These are phyloP conservation scores for Cymbomonas tetramitiformis DNA, from an alignment of 139 green algal genomes.

Conservation along the genomic window DNA sequence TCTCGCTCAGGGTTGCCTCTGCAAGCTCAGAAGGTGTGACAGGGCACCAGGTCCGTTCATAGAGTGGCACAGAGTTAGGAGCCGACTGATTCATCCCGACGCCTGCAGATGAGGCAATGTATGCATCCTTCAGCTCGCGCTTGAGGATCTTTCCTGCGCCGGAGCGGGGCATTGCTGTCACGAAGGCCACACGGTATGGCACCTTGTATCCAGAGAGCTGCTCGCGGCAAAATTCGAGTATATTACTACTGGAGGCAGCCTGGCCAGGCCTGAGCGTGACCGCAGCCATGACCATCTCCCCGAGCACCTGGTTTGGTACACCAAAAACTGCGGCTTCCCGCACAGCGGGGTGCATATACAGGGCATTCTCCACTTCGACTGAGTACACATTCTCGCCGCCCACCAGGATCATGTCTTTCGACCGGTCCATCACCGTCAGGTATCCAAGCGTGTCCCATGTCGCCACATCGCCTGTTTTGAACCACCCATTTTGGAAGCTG, in stretches of 20 bases:
- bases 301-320: conserved; percentile 51
- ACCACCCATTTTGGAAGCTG: conserved; percentile 16
- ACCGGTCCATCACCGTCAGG: conserved; percentile 16
- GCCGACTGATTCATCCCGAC: no score
- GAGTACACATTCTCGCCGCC: conserved; percentile 77
- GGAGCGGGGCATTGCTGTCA: conserved; percentile 11
- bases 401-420: conserved; percentile 27
- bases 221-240: conserved; percentile 3
- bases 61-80: no score
- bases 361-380: conserved; percentile 66
- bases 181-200: conserved; percentile 2
- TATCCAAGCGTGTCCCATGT: background rate
- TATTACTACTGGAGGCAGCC: background rate
- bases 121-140: no score
- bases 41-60: no score
- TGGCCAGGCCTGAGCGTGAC: conserved; percentile 16
- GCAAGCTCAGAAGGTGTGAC: no score
- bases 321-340: conserved; percentile 60
- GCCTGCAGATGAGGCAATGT: no score
- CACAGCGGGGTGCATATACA: conserved; percentile 48
- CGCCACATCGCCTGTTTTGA: conserved; percentile 20
- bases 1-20: no score
- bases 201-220: conserved; percentile 18
- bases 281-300: conserved; percentile 36
- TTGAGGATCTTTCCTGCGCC: background rate